These are phyloP conservation scores for Meripilus lineatus DNA, from an alignment of 1,284 basidiomycete genomes.

Conservation along the genomic window DNA sequence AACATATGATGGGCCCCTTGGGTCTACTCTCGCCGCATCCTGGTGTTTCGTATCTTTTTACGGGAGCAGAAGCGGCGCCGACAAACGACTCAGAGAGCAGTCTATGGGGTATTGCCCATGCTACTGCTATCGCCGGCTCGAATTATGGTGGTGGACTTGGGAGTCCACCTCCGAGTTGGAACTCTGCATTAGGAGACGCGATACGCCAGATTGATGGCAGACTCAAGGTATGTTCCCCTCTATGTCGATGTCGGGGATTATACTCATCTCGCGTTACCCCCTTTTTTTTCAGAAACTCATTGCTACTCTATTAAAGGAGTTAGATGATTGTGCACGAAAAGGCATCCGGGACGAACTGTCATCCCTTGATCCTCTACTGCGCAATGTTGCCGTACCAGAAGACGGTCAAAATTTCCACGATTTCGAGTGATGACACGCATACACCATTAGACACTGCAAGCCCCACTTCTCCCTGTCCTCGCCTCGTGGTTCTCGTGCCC, in stretches of 20 bases:
- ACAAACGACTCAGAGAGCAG: slow-evolving; percentile 43
- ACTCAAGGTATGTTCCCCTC: slow-evolving; percentile 59
- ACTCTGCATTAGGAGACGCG: slow-evolving; percentile 59
- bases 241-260: background rate
- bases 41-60: slow-evolving; percentile 76
- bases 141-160: slow-evolving; percentile 34
- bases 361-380: slow-evolving; percentile 70
- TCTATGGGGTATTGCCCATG: slow-evolving; percentile 69
- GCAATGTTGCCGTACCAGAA: slow-evolving; percentile 39
- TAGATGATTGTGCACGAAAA: slow-evolving; percentile 74
- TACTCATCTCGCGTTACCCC: slow-evolving; percentile 1
- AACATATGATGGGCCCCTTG: slow-evolving; percentile 74
- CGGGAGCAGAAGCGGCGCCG: slow-evolving; percentile 29
- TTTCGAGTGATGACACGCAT: slow-evolving; percentile 58
- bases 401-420: slow-evolving; percentile 32
- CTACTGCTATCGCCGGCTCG: slow-evolving; percentile 18
- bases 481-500: background rate
- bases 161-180: slow-evolving; percentile 58
- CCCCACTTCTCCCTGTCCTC: background rate
- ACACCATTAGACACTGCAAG: slow-evolving; percentile 17
- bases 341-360: slow-evolving; percentile 79
- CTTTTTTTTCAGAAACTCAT: slow-evolving; percentile 65
- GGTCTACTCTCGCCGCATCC: slow-evolving; percentile 70
- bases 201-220: slow-evolving; percentile 76
- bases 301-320: slow-evolving; percentile 68